A percentile compares a stretch with the other conserved stretches of the same genome.
These are phyloP conservation scores for Pisolithus albus DNA, from an alignment of 768 basidiomycete species.

Conservation along the genomic window DNA sequence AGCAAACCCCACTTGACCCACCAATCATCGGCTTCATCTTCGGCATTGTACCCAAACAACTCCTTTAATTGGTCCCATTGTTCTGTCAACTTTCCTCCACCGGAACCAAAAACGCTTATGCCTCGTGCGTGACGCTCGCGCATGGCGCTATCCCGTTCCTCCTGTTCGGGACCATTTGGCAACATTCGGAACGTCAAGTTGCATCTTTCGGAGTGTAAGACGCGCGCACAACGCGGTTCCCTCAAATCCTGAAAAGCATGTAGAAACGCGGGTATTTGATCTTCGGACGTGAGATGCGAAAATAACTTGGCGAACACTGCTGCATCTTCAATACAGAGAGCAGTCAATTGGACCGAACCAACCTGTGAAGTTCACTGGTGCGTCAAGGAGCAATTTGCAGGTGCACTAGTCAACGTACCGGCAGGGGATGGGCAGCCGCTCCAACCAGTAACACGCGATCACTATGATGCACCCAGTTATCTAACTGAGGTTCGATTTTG, in stretches of 20 bases:
- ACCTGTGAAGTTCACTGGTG: conserved; percentile 33
- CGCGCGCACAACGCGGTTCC: conserved; percentile 42
- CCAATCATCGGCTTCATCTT: conserved; percentile 57
- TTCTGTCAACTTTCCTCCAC: not conserved
- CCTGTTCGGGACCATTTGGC: conserved; percentile 37
- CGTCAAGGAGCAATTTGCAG: not conserved
- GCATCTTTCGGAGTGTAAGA: conserved; percentile 38
- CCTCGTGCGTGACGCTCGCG: conserved; percentile 39
- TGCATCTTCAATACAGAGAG: conserved; percentile 55
- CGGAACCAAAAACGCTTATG: conserved; percentile 34
- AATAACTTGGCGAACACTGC: conserved; percentile 56
- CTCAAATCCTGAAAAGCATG: conserved; percentile 54
- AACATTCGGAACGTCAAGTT: conserved; percentile 41
- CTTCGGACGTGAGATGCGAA: conserved; percentile 38
- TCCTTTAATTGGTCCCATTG: conserved; percentile 50
- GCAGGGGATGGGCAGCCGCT: conserved; percentile 53
- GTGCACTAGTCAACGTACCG: conserved; percentile 31
- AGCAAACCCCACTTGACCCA: conserved; percentile 54
- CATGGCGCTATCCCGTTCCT: conserved; percentile 38
- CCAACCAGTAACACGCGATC: conserved; percentile 49
- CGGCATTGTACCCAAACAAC: conserved; percentile 45
- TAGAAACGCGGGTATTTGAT: conserved; percentile 46
- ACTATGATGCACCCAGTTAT: conserved; percentile 43
- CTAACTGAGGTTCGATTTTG: conserved; percentile 33
- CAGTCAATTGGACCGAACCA: conserved; percentile 44